These are phyloP conservation scores for Allomyces macrogynus DNA, from an alignment of 192 early-diverging fungal species.

Conservation along the genomic window DNA sequence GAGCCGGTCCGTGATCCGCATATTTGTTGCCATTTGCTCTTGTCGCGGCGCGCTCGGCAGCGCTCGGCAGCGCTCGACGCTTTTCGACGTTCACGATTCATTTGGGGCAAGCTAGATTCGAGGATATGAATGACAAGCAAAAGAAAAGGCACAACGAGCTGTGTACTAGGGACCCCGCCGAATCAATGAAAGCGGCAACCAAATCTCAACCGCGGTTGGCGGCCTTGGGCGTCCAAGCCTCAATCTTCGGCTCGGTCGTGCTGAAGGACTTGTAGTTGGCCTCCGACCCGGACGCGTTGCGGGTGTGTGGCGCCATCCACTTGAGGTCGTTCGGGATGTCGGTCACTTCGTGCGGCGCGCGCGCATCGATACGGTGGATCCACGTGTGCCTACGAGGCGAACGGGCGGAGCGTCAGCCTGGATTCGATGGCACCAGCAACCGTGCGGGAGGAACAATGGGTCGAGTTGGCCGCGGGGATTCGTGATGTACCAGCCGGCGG, in stretches of 20 bases:
- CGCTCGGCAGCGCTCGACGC: too few relatives aligned
- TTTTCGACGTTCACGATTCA: too few relatives aligned
- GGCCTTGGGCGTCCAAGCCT: conserved; percentile 31
- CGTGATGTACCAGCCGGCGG: conserved; percentile 41
- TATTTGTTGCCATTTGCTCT: too few relatives aligned
- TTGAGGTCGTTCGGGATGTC: conserved; percentile 7
- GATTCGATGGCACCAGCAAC: conserved; percentile 21
- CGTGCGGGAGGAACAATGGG: conserved; percentile 2
- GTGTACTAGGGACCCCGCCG: too few relatives aligned
- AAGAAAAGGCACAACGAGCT: too few relatives aligned
- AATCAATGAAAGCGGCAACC: not conserved
- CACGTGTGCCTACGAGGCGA: conserved; percentile 17
- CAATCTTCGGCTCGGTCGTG: conserved; percentile 30
- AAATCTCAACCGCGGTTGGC: conserved; percentile 12
- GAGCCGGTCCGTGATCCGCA: too few relatives aligned
- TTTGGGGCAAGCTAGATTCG: too few relatives aligned
- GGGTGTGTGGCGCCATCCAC: conserved; percentile 8
- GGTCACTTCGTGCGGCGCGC: conserved; percentile 14
- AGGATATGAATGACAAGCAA: too few relatives aligned
- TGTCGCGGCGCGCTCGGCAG: too few relatives aligned
- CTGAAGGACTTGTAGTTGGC: conserved; percentile 35
- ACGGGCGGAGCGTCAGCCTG: conserved; percentile 14
- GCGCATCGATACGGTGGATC: conserved; percentile 14
- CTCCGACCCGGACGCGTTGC: conserved; percentile 11
- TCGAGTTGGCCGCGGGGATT: not conserved